These are phyloP conservation scores for Pichia californica DNA, from an alignment of 805 yeast species.

Conservation along the genomic window DNA sequence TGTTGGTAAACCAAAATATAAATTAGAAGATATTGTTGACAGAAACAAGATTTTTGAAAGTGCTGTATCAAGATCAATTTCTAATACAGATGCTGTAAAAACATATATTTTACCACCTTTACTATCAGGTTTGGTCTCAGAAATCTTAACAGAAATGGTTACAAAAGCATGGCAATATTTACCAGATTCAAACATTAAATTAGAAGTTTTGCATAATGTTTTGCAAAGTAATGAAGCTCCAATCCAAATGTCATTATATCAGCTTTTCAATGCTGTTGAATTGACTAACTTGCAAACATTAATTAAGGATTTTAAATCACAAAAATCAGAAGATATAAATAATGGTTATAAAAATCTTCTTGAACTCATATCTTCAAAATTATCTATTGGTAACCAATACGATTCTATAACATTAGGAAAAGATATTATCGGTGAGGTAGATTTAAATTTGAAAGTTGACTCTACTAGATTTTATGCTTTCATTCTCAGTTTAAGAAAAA, in stretches of 20 bases:
- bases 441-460: constrained; percentile 14
- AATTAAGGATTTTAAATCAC: constrained; percentile 19
- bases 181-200: constrained; percentile 28
- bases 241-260: constrained; percentile 32
- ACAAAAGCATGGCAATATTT: constrained; percentile 26
- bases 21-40: constrained; percentile 25
- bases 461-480: constrained; percentile 36
- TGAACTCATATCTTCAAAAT: constrained; percentile 7
- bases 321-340: constrained; percentile 16
- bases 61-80: constrained; percentile 18
- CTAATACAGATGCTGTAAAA: constrained; percentile 17
- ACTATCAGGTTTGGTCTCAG: constrained; percentile 26
- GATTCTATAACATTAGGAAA: constrained; percentile 24
- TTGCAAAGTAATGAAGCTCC: constrained; percentile 36
- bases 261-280: constrained; percentile 32
- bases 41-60: constrained; percentile 25
- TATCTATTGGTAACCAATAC: constrained; percentile 26
- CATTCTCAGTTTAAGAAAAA: constrained; percentile 42
- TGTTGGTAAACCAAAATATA: constrained; percentile 30
- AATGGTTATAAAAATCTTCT: constrained; percentile 25
- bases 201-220: constrained; percentile 31
- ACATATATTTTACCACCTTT: constrained; percentile 29
- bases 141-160: constrained; percentile 21
- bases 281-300: constrained; percentile 27
- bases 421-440: constrained; percentile 18